Percentiles rank a stretch among this genome's conserved stretches.
phyloP scores from a whole-genome alignment of 257 asterid genomes.

The Primulina tabacum region DNA sequence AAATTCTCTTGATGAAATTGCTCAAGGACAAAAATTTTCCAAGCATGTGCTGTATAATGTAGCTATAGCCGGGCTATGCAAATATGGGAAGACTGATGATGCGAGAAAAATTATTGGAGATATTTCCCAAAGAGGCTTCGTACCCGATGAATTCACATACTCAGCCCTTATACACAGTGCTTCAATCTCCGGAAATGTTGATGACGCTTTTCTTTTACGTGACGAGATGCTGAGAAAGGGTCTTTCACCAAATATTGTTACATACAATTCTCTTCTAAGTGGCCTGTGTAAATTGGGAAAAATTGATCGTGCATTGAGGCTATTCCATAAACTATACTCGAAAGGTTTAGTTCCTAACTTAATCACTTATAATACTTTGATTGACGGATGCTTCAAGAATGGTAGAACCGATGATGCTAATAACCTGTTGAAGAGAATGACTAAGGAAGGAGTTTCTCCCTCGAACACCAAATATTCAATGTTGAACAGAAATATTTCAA shows the following conservation, averaged over 20 bases:
- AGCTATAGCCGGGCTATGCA: conserved; percentile 72
- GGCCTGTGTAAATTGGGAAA: conserved; percentile 84
- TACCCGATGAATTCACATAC: conserved; percentile 85
- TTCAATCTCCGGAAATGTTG: conserved; percentile 54
- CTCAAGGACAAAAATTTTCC: conserved; percentile 39
- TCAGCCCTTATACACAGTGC: conserved; percentile 69
- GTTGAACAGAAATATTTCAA: conserved; percentile 41
- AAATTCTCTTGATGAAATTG: conserved; percentile 49
- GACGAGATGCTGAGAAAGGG: conserved; percentile 80
- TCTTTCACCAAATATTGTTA: conserved; percentile 65
- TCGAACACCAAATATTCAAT: conserved; percentile 45
- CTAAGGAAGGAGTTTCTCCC: conserved; percentile 56
- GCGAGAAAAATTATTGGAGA: conserved; percentile 52
- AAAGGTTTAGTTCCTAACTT: conserved; percentile 64
- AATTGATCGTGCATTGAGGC: conserved; percentile 70
- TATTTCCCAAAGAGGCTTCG: conserved; percentile 57
- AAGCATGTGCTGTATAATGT: conserved; percentile 67
- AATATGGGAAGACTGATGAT: conserved; percentile 63
- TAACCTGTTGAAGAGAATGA: conserved; percentile 65
- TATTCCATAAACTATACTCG: conserved; percentile 59
- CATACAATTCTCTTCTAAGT: conserved; percentile 74
- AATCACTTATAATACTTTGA: conserved; percentile 75
- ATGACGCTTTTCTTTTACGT: conserved; percentile 78
- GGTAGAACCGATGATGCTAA: conserved; percentile 55
- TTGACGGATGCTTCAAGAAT: conserved; percentile 56